Evolutionary conservation across 202 grass and related monocot genomes (phyloP), one percentile per base, ranked within the genome.

Genomic region (Setaria italica): DNA sequence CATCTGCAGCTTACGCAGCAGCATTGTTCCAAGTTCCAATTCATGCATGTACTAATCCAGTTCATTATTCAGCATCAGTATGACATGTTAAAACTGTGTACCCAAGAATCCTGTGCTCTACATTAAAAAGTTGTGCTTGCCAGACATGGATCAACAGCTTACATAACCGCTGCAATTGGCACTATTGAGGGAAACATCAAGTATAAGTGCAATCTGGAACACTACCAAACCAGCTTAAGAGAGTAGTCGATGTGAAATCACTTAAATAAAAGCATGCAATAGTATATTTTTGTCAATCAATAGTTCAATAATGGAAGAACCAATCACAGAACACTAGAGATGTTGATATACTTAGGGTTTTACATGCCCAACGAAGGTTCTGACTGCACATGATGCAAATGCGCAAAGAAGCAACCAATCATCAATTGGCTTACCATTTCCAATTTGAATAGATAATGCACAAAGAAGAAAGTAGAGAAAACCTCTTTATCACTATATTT

Each of bases 401-500:
- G 12, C 3, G 21, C 3, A 83, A 75, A 47, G 19, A 34, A 46
- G 47, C 17, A 57, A 41, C 5, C 10, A n/a, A 30, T 62, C 11
- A 78, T 45, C 56, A 70, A 72, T 55, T 72, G 55, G 51, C 57
- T 67, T 89, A 84, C 6, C 15, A 74, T 68, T 80, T 15, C 41
- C 71, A 69, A 11, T 15, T 42, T 46, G 11, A 92, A 57, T 9
- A 87, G 42, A 50, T 29, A 67, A 9, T 2, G 9, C 34, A 65
- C 70, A 60, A 64, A 60, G 9, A 84, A 54, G 42, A 21, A 14
- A 74, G 62, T 49, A 78, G 25, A 50, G 32, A 87, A 35, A 59
- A 98, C 95, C 95, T 98, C 91, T 75, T 90, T 69, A 33, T 83
- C 78, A 81, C 95, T 93, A 59, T 88, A 98, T 59, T 91, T 92